Percentiles rank a stretch among this genome's conserved stretches.
Conservation (phyloP, 345 rosid genomes). For the Arabidopsis suecica region DNA sequence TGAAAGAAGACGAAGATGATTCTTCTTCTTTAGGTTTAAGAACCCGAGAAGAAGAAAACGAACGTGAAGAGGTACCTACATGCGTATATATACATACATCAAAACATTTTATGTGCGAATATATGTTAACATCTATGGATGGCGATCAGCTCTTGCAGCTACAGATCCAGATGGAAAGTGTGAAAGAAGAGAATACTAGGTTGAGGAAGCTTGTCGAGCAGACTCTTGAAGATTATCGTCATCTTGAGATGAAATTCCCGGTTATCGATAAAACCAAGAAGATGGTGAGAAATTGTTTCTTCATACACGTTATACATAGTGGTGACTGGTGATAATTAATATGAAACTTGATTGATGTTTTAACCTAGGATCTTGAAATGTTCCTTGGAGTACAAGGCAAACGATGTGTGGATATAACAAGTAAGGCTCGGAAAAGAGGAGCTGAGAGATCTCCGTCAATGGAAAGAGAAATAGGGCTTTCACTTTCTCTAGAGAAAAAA, state of each 20-base stretch:
- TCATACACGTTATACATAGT: slow-evolving; percentile 5
- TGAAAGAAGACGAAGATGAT: slow-evolving; percentile 17
- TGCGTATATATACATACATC: background rate
- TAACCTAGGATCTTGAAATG: slow-evolving; percentile 36
- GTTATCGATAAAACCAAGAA: slow-evolving; percentile 30
- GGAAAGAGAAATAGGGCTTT: slow-evolving; percentile 41
- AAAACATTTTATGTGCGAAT: background rate
- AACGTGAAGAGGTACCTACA: slow-evolving; percentile 45
- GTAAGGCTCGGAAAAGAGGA: slow-evolving; percentile 32
- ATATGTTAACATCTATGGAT: slow-evolving; percentile 26
- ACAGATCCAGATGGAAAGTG: slow-evolving; percentile 44
- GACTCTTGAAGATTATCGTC: slow-evolving; percentile 44
- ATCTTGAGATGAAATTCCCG: slow-evolving; percentile 47
- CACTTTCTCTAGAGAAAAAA: slow-evolving; percentile 41
- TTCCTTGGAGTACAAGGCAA: slow-evolving; percentile 38
- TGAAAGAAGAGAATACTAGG: slow-evolving; percentile 44
- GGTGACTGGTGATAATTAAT: background rate
- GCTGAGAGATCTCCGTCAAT: slow-evolving; percentile 21
- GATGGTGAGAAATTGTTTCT: slow-evolving; percentile 30
- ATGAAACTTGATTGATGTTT: slow-evolving; percentile 6
- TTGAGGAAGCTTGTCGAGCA: slow-evolving; percentile 46
- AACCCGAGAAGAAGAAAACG: slow-evolving; percentile 36
- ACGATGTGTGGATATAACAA: slow-evolving; percentile 17
- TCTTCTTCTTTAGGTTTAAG: slow-evolving; percentile 29
- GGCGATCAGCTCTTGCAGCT: slow-evolving; percentile 42